phyloP scores from a whole-genome alignment of 441 rosid genomes.

The Gossypium schwendimanii region DNA sequence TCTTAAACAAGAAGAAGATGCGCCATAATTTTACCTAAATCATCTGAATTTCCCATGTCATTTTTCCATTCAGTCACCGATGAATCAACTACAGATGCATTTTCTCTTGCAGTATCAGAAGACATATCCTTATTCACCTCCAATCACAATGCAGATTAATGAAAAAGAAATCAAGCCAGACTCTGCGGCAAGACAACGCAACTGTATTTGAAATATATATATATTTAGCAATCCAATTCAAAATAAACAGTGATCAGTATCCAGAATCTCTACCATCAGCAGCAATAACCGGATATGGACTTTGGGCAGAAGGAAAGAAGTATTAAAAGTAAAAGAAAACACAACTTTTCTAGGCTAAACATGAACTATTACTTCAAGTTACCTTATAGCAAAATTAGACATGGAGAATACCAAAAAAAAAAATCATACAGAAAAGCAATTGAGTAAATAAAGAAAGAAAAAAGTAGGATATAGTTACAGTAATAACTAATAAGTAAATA shows the following conservation, averaged over 20 bases:
- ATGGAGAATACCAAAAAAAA: no score
- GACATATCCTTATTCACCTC: constrained; percentile 49
- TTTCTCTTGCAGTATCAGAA: constrained; percentile 72
- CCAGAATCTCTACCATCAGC: background rate
- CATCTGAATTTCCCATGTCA: constrained; percentile 60
- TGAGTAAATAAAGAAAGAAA: background rate
- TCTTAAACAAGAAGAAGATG: background rate
- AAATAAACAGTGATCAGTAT: background rate
- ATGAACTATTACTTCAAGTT: background rate
- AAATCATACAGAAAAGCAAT: background rate
- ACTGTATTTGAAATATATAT: background rate
- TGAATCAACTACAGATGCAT: constrained; percentile 83
- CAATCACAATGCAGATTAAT: constrained; percentile 20
- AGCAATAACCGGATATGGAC: background rate
- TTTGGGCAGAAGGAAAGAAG: background rate
- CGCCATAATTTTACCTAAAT: constrained; percentile 47
- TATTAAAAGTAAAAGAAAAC: background rate
- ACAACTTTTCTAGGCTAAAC: background rate
- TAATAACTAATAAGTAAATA: background rate
- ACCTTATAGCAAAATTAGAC: background rate
- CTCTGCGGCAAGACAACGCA: background rate
- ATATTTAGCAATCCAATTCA: background rate
- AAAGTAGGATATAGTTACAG: background rate
- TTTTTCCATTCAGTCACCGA: constrained; percentile 74
- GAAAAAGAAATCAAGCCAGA: constrained; percentile 6